phyloP scores from a whole-genome alignment of 2,329 filamentous ascomycete genomes.

The Diplodia mutila region DNA sequence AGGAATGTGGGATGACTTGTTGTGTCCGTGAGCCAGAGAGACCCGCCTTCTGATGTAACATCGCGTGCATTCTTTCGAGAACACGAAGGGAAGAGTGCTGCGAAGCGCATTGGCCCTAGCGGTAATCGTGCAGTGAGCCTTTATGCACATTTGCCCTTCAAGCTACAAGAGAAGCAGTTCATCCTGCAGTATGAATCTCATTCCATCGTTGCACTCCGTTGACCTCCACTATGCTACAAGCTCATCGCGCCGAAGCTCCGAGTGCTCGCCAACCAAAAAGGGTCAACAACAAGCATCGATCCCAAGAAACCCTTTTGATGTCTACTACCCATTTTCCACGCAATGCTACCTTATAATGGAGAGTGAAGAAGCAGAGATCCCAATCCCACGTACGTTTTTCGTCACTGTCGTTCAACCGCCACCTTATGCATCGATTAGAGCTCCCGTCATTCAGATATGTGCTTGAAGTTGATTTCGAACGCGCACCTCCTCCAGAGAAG shows the following conservation, averaged over 20 bases:
- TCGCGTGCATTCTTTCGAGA: not conserved
- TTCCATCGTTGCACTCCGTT: not conserved
- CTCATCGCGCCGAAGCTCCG: slow-evolving; percentile 16
- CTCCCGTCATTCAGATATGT: slow-evolving; percentile 7
- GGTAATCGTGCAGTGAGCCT: not conserved
- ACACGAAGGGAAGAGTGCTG: not conserved
- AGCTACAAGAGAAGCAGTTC: not conserved
- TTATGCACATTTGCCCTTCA: too few species aligned
- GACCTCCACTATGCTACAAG: slow-evolving; percentile 6
- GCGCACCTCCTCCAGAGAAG: not conserved
- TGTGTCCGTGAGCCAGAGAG: not conserved
- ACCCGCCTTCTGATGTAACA: not conserved
- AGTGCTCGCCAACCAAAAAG: not conserved
- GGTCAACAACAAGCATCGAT: not conserved
- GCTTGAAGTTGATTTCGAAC: not conserved
- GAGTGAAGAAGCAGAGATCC: not conserved
- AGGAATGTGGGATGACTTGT: slow-evolving; percentile 13
- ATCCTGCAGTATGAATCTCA: not conserved
- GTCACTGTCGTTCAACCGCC: not conserved
- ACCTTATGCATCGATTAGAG: slow-evolving; percentile 8
- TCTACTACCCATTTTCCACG: slow-evolving; percentile 19
- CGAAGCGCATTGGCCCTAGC: not conserved
- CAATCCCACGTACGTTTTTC: not conserved
- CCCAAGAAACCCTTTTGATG: slow-evolving; percentile 10
- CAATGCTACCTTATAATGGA: slow-evolving; percentile 17